These are phyloP conservation scores for Chara braunii DNA, from an alignment of 139 green algal genomes.

Conservation along the genomic window DNA sequence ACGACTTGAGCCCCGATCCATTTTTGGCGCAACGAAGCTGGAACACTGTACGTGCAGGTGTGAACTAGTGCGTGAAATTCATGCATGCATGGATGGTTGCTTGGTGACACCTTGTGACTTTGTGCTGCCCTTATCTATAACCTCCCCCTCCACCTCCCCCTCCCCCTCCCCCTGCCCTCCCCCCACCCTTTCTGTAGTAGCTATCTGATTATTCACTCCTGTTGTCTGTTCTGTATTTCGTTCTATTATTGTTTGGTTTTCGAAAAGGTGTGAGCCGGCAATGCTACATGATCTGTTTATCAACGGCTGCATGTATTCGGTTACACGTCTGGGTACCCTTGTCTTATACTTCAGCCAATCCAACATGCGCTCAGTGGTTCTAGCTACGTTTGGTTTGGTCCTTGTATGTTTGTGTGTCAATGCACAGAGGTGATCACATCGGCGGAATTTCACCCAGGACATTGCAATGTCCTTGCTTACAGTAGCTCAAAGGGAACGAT, in stretches of 20 bases:
- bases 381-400: not conserved
- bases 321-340: not conserved
- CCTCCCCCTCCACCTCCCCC: not conserved
- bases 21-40: too few relatives aligned
- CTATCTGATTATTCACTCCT: too few relatives aligned
- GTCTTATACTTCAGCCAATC: not conserved
- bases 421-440: slow-evolving; percentile 85
- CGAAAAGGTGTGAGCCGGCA: too few relatives aligned
- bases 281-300: not conserved
- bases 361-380: not conserved
- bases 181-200: too few relatives aligned
- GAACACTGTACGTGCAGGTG: too few relatives aligned
- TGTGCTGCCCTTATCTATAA: not conserved
- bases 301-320: not conserved
- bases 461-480: slow-evolving; percentile 89
- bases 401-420: not conserved
- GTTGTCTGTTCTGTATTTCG: too few relatives aligned
- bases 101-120: too few relatives aligned
- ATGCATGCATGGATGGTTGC: too few relatives aligned
- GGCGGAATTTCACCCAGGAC: slow-evolving; percentile 83
- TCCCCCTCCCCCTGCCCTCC: too few relatives aligned
- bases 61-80: too few relatives aligned
- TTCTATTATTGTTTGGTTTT: too few relatives aligned
- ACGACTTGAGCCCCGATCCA: too few relatives aligned
- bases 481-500: slow-evolving; percentile 90